Percentiles rank a stretch among this genome's conserved stretches.
phyloP scores from a whole-genome alignment of 2,329 filamentous ascomycete genomes.

The Daldinia sp. region DNA sequence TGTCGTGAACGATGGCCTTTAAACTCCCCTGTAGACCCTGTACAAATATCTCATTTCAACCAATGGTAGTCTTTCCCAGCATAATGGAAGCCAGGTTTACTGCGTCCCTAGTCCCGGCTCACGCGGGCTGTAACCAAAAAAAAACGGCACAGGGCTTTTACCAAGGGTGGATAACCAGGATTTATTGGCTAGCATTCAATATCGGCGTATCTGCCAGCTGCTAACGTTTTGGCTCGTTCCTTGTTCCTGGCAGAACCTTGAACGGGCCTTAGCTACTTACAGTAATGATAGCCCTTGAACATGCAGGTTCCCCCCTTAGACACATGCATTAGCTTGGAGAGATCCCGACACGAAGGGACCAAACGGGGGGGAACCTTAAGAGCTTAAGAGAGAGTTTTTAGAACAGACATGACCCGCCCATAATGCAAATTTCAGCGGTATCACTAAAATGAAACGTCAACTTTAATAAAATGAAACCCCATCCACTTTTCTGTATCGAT shows the following conservation, averaged over 20 bases:
- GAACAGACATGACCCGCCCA: slow-evolving; percentile 20
- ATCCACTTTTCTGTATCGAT: too few species aligned
- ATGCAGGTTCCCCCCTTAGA: slow-evolving; percentile 32
- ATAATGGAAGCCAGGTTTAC: slow-evolving; percentile 38
- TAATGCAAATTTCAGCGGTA: slow-evolving; percentile 25
- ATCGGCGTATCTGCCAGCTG: neutral
- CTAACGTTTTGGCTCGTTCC: slow-evolving; percentile 14
- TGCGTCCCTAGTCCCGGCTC: slow-evolving; percentile 30
- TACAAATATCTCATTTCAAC: slow-evolving; percentile 15
- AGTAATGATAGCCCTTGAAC: slow-evolving; percentile 24
- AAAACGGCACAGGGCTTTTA: slow-evolving; percentile 20
- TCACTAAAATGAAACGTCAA: too few species aligned
- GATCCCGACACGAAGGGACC: slow-evolving; percentile 39
- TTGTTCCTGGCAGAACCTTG: slow-evolving; percentile 35
- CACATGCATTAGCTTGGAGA: slow-evolving; percentile 31
- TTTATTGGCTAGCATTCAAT: slow-evolving; percentile 15
- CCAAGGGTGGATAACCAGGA: neutral
- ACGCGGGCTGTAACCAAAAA: slow-evolving; percentile 36
- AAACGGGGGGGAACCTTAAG: slow-evolving; percentile 22
- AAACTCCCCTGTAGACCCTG: slow-evolving; percentile 17
- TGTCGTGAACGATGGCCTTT: slow-evolving; percentile 37
- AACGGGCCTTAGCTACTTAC: slow-evolving; percentile 19
- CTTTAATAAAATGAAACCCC: too few species aligned
- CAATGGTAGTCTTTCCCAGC: slow-evolving; percentile 44
- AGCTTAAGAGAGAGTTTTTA: slow-evolving; percentile 4